Evolutionary conservation across 164 flowering plant genomes (phyloP).

Genomic region (Malania oleifera): DNA sequence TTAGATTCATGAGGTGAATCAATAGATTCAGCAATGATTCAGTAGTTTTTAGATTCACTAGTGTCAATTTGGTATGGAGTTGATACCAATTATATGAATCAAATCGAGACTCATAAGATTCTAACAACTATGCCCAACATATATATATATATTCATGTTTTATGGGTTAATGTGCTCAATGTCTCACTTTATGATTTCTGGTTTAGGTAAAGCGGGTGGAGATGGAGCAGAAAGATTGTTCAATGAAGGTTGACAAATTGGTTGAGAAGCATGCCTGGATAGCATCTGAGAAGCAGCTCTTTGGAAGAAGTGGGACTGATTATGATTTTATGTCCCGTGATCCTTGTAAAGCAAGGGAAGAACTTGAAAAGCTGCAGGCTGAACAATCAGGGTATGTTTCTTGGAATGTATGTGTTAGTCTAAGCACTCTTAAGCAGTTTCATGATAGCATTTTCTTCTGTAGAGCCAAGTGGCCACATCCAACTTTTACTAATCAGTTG

Average conservation of each 20-base stretch:
- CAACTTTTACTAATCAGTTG: not conserved
- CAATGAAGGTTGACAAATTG: slow-evolving; percentile 74
- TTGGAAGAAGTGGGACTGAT: slow-evolving; percentile 89
- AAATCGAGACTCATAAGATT: too few relatives aligned
- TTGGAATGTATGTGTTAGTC: not conserved
- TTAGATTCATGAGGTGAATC: too few relatives aligned
- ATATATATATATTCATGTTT: too few relatives aligned
- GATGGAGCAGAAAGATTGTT: slow-evolving; percentile 85
- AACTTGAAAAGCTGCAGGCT: slow-evolving; percentile 73
- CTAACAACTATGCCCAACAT: too few relatives aligned
- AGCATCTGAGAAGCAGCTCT: slow-evolving; percentile 78
- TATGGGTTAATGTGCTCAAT: not conserved
- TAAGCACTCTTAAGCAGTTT: too few relatives aligned
- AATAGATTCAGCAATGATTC: too few relatives aligned
- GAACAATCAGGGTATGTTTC: slow-evolving; percentile 71
- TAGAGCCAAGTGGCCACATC: not conserved
- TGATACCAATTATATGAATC: too few relatives aligned
- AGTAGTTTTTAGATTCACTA: too few relatives aligned
- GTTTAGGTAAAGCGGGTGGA: slow-evolving; percentile 86
- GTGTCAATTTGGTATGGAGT: too few relatives aligned
- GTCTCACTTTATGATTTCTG: not conserved
- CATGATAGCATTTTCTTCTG: not conserved
- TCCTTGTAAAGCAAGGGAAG: slow-evolving; percentile 69
- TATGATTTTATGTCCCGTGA: slow-evolving; percentile 83
- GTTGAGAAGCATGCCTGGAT: slow-evolving; percentile 95